phyloP scores from a whole-genome alignment of 164 flowering plant genomes.

The Annona cherimola region DNA sequence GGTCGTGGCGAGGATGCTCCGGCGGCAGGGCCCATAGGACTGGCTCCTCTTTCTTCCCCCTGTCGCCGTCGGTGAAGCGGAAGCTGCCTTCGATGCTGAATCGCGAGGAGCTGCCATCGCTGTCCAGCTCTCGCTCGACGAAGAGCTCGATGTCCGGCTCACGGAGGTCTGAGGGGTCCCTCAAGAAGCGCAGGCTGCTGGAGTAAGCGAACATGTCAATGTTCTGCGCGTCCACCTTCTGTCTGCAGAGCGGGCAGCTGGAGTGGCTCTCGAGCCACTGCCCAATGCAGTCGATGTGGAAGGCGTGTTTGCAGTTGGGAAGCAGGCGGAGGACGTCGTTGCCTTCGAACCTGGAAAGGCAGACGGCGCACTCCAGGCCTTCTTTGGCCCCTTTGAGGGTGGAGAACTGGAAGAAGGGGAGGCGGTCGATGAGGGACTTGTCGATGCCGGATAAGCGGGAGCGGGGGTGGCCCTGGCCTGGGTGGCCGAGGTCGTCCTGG shows the following conservation, averaged over 20 bases:
- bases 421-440: conserved; percentile 61
- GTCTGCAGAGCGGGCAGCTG: conserved; percentile 81
- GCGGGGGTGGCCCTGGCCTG: conserved; percentile 15
- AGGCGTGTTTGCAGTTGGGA: conserved; percentile 87
- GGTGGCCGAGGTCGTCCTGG: neutral
- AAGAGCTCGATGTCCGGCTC: conserved; percentile 35
- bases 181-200: conserved; percentile 44
- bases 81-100: conserved; percentile 38
- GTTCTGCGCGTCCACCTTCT: conserved; percentile 43
- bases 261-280: conserved; percentile 89
- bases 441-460: conserved; percentile 70
- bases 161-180: conserved; percentile 29
- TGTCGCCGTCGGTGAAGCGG: conserved; percentile 10
- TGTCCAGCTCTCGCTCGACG: conserved; percentile 26
- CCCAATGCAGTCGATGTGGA: conserved; percentile 76
- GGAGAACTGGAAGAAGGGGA: conserved; percentile 88
- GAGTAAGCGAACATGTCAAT: conserved; percentile 34
- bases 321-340: conserved; percentile 61
- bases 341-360: conserved; percentile 73
- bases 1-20: conserved; percentile 13
- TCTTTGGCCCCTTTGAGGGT: conserved; percentile 60
- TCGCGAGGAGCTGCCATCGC: conserved; percentile 24
- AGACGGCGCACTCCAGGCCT: conserved; percentile 87
- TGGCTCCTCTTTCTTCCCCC: conserved; percentile 17
- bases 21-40: conserved; percentile 2